Base-by-base conservation (phyloP, 2,329 filamentous ascomycete genomes). In the Aspergillus chevalieri region DNA sequence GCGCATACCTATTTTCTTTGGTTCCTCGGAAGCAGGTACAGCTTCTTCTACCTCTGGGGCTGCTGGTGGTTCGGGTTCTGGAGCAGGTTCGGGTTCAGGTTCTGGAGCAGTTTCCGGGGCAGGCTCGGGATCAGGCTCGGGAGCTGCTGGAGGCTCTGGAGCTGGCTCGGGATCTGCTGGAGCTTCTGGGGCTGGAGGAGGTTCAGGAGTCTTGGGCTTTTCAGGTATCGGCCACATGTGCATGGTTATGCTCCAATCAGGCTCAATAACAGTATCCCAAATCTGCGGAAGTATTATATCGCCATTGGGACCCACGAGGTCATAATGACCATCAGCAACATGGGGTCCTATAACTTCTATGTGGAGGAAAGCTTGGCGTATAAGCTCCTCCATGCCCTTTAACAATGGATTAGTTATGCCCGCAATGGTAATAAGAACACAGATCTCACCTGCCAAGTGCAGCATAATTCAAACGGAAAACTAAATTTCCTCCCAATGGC, bases 401-500 rank as follows among this genome's bases (percentile, higher is more conserved):
- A 38, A 46, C 10, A 26, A 38, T 9, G 6, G n/a, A 15, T 54
- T 43, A 57, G 48, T 38, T 43, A 33, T n/a, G 15, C 10, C 17
- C 19, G 15, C 9, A 53, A 70, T 57, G 70, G 58, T 30, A 55
- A 34, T 34, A 8, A 47, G 47, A 41, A 22, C 9, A n/a, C 33
- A 4, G 30, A 24, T 79, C 82, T 65, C 81, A 91, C 87, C 74
- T 78, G 75, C 89, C 89, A 94, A 2, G 85, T 93, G 62, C 84
- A 82, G 69, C 90, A 95, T 26, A 94, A 69, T 55, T 91, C 82
- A 71, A 85, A 95, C 1, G 91, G 91, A 63, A 96, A 95, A 70
- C 83, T 93, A 67, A 94, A 96, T 68, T 94, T 95, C 57, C 91
- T 81, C 28, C 89, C 88, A 14, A 96, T 83, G 1, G 90, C 90